Percentiles rank a stretch among this genome's conserved stretches.
Evolutionary conservation across 1,284 basidiomycete species (phyloP).

Genomic region (Leucoagaricus sp.): DNA sequence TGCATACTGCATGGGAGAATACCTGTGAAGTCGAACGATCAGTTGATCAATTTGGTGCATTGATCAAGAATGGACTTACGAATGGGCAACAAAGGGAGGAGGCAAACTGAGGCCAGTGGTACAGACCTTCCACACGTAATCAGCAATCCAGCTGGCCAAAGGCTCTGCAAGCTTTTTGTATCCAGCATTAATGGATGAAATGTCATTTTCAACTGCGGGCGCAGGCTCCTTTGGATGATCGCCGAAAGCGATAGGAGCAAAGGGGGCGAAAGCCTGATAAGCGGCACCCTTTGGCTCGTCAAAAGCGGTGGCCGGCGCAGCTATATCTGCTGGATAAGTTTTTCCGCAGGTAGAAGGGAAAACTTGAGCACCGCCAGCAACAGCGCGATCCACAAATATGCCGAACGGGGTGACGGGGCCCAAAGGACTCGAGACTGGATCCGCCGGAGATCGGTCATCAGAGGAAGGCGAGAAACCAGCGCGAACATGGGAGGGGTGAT

Average conservation of each 20-base stretch:
- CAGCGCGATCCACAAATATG: constrained; percentile 70
- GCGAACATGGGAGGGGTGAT: constrained; percentile 36
- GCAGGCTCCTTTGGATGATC: constrained; percentile 37
- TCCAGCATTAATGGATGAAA: constrained; percentile 52
- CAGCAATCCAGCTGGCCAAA: constrained; percentile 74
- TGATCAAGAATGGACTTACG: constrained; percentile 39
- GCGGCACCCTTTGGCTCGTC: constrained; percentile 25
- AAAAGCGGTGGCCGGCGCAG: not conserved
- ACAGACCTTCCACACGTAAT: constrained; percentile 79
- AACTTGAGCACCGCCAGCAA: constrained; percentile 45
- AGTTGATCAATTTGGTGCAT: not conserved
- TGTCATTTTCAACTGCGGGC: constrained; percentile 43
- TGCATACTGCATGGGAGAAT: constrained; percentile 41
- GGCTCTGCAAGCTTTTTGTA: constrained; percentile 76
- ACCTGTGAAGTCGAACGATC: constrained; percentile 21
- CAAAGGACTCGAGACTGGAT: constrained; percentile 63
- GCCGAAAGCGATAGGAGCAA: constrained; percentile 28
- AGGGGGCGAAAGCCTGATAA: constrained; percentile 27
- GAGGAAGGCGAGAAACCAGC: constrained; percentile 63
- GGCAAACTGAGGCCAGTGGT: constrained; percentile 65
- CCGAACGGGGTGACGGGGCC: constrained; percentile 75
- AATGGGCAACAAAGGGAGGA: constrained; percentile 42
- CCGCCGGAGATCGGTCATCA: constrained; percentile 68
- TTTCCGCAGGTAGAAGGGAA: constrained; percentile 16
- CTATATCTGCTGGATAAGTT: not conserved